Base-by-base conservation (phyloP, 768 basidiomycete species). In the Podaxis sp. region DNA sequence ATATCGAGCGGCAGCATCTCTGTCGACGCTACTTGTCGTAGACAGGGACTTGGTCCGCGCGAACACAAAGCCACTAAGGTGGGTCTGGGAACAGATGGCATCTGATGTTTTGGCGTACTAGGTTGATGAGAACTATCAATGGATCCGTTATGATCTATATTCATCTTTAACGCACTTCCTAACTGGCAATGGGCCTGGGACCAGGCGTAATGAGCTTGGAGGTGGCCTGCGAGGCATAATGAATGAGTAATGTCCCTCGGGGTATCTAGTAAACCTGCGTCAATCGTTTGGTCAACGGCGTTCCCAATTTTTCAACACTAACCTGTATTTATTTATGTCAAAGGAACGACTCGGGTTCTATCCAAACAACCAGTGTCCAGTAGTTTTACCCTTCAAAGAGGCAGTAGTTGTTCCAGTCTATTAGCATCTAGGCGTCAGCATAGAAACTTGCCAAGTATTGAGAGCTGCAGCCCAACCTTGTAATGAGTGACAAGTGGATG, bases 171-270 rank as follows among this genome's bases (percentile, higher is more conserved):
- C 75, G 67, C 70, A 77, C 80, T 74, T 77, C 68, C 87, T 81
- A n/a, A 82, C 71, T 2, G 89, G 88, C 28, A 83, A 79, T 4
- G 88, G 88, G 13, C 88, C 90, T 40, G 77, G 73, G 61, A 81
- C 74, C 61, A 92, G 82, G 53, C 79, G 83, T 64, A 92, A 84
- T 30, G 88, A 79, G 49, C 84, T 80, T 4, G 90, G 90, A 1
- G 90, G 86, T 33, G 83, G 76, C 33, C 90, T 87, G 68, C 89
- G 87, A 58, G 83, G 81, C 88, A 91, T 91, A 44, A 52, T 46
- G 63, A 59, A 11, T 28, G 42, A 17, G 9, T 36, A 22, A 42
- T 22, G 46, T 46, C 5, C 44, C 44, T 46, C n/a, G 44, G 36
- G 40, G 49, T 65, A 52, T 51, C 22, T 28, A 63, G 28, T 36